Conservation (phyloP, 2,329 filamentous ascomycete genomes). For the Pseudogymnoascus sp. region DNA sequence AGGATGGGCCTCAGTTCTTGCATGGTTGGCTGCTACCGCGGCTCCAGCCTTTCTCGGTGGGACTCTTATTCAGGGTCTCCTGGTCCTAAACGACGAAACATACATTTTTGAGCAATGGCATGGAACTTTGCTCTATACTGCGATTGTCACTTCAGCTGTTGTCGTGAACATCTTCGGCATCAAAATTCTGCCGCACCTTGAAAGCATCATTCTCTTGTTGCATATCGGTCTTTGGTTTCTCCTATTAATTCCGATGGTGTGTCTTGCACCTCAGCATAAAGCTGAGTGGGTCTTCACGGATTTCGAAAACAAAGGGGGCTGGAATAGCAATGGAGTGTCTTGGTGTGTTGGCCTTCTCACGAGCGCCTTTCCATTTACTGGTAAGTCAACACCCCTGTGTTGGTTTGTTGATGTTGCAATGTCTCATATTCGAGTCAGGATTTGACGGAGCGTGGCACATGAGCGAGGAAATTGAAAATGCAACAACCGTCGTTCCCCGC, state of each 20-base stretch:
- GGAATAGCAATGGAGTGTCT: conserved; percentile 37
- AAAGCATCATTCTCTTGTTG: conserved; percentile 42
- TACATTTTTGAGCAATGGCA: conserved; percentile 40
- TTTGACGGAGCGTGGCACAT: conserved; percentile 27
- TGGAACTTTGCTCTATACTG: conserved; percentile 42
- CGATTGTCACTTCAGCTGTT: conserved; percentile 38
- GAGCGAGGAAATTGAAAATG: conserved; percentile 41
- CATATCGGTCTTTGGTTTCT: conserved; percentile 38
- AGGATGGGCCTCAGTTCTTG: conserved; percentile 41
- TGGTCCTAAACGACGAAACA: conserved; percentile 33
- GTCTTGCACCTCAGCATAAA: conserved; percentile 36
- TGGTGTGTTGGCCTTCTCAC: conserved; percentile 26
- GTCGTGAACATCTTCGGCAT: conserved; percentile 44
- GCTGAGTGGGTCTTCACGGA: conserved; percentile 48
- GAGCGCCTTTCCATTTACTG: conserved; percentile 13
- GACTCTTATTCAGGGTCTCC: conserved; percentile 40
- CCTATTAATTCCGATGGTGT: conserved; percentile 31
- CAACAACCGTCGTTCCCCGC: conserved; percentile 42
- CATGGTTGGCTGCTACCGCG: conserved; percentile 33
- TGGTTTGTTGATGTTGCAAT: conserved; percentile 26
- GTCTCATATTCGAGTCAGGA: conserved; percentile 6
- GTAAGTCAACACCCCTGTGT: conserved; percentile 18
- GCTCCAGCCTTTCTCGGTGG: conserved; percentile 38
- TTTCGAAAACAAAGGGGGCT: conserved; percentile 44
- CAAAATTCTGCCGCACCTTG: conserved; percentile 38